These are phyloP conservation scores for Solanum chacoense DNA, from an alignment of 305 asterid genomes.

Conservation along the genomic window DNA sequence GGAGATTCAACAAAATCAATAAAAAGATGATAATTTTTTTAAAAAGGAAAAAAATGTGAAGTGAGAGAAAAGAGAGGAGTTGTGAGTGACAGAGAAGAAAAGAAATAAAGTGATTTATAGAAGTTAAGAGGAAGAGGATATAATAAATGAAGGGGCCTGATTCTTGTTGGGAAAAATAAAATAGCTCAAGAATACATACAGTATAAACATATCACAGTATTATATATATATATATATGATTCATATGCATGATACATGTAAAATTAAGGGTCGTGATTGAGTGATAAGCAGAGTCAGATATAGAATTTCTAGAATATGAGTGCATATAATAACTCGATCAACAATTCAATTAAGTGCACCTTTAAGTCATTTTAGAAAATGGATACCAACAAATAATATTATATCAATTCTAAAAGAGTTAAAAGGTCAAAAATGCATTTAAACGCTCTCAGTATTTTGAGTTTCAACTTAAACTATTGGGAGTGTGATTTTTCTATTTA, in stretches of 20 bases:
- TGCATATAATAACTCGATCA: not conserved
- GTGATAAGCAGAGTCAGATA: not conserved
- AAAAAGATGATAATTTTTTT: not conserved
- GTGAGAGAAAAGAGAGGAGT: not conserved
- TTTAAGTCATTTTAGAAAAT: not conserved
- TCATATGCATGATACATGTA: not conserved
- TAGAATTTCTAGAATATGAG: not conserved
- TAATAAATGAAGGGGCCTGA: slow-evolving; percentile 50
- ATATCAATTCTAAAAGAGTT: not conserved
- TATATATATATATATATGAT: not conserved
- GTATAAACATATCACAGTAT: not conserved
- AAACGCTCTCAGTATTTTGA: not conserved
- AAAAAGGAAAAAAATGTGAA: not conserved
- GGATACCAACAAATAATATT: not conserved
- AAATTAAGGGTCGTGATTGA: not conserved
- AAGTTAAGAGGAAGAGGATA: slow-evolving; percentile 11
- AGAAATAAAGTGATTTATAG: slow-evolving; percentile 34
- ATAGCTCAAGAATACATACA: not conserved
- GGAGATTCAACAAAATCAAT: not conserved
- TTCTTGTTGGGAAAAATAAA: slow-evolving; percentile 17
- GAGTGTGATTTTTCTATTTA: not conserved
- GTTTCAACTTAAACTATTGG: not conserved
- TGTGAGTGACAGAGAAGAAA: slow-evolving; percentile 19
- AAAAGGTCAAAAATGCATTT: not conserved
- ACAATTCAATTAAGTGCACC: not conserved